A percentile compares a stretch with the other conserved stretches of the same genome.
Evolutionary conservation across 306 rosid species (phyloP).

Genomic region (Dalbergia cultrata): DNA sequence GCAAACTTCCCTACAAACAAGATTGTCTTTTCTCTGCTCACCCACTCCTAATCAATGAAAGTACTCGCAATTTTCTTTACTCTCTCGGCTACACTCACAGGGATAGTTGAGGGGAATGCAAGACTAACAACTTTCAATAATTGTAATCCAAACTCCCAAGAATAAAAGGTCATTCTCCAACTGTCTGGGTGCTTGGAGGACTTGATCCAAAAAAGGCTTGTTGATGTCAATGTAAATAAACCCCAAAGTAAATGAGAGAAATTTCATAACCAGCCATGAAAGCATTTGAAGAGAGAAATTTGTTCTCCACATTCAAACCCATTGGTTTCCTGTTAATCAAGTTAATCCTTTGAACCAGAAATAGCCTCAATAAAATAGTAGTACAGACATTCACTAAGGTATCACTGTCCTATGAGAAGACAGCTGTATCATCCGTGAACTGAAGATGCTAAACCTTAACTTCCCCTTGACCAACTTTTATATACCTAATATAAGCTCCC

Average conservation of each 20-base stretch:
- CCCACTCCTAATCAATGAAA: too few species aligned
- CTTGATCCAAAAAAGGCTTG: background rate
- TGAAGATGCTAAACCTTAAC: background rate
- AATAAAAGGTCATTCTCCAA: background rate
- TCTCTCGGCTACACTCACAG: too few species aligned
- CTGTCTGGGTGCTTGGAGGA: background rate
- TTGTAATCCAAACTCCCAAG: background rate
- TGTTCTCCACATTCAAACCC: background rate
- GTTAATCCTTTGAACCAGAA: background rate
- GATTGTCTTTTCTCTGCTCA: too few species aligned
- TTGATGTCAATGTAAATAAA: background rate
- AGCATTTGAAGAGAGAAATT: background rate
- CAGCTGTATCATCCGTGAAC: background rate
- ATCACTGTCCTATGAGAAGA: background rate
- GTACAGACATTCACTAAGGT: background rate
- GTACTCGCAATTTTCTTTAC: too few species aligned
- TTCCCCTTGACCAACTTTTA: background rate
- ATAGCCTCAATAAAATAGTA: background rate
- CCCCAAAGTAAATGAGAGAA: background rate
- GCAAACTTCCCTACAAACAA: too few species aligned
- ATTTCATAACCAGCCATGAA: background rate
- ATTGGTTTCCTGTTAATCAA: background rate
- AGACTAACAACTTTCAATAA: too few species aligned
- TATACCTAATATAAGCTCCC: conserved; percentile 2
- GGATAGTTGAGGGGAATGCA: too few species aligned